Conservation (phyloP, 148 eudicot genomes). For the Spergularia marina region DNA sequence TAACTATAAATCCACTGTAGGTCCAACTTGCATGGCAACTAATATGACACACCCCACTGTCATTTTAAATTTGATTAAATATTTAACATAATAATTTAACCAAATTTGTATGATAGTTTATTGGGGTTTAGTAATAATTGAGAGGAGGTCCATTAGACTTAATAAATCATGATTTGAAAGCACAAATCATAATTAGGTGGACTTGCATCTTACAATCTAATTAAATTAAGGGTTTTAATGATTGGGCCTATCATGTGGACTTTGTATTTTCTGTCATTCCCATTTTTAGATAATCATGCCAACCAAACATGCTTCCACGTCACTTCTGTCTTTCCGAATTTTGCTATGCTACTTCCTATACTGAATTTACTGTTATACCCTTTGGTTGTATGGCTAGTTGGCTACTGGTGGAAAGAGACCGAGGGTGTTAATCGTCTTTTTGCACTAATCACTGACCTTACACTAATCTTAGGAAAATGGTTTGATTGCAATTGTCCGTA, state of each 20-base stretch:
- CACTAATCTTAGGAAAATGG: background rate
- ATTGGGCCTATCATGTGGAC: slow-evolving; percentile 33
- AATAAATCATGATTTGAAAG: slow-evolving; percentile 8
- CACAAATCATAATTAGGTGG: slow-evolving; percentile 27
- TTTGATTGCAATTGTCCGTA: slow-evolving; percentile 10
- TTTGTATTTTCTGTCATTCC: slow-evolving; percentile 29
- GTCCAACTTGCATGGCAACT: slow-evolving; percentile 21
- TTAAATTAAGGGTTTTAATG: slow-evolving; percentile 21
- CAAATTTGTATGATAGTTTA: background rate
- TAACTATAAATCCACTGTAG: slow-evolving; percentile 18
- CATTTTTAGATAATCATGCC: slow-evolving; percentile 25
- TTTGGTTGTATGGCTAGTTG: background rate
- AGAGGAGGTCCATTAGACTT: slow-evolving; percentile 6
- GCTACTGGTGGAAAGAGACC: no score
- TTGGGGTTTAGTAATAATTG: slow-evolving; percentile 1
- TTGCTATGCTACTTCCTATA: background rate
- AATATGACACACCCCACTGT: slow-evolving; percentile 22
- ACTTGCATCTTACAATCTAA: slow-evolving; percentile 24
- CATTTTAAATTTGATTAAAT: background rate
- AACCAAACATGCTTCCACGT: slow-evolving; percentile 40
- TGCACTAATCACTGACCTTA: background rate
- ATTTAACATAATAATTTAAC: background rate
- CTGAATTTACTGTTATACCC: slow-evolving; percentile 23
- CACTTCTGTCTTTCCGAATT: slow-evolving; percentile 18
- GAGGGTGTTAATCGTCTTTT: background rate